A percentile compares a stretch with the other conserved stretches of the same genome.
These are phyloP conservation scores for Trichoderma sp. DNA, from an alignment of 2,329 filamentous ascomycete genomes.

Conservation along the genomic window DNA sequence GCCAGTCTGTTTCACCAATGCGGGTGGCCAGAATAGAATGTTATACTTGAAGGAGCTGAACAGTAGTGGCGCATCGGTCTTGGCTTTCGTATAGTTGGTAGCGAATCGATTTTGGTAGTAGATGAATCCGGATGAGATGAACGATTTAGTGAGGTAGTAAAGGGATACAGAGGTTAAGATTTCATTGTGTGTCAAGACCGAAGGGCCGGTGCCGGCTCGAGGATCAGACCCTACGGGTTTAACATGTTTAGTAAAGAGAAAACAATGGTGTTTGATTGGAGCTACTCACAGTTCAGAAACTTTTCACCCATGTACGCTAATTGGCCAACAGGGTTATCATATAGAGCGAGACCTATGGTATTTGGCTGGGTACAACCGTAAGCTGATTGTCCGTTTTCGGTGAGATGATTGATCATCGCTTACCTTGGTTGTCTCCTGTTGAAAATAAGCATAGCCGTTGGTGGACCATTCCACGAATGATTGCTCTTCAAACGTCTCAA, in stretches of 20 bases:
- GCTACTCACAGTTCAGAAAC: conserved; percentile 24
- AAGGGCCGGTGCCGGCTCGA: conserved; percentile 22
- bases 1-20: conserved; percentile 20
- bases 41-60: conserved; percentile 26
- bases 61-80: conserved; percentile 23
- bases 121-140: conserved; percentile 25
- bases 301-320: conserved; percentile 46
- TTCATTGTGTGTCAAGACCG: conserved; percentile 24
- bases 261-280: background rate
- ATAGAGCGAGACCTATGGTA: conserved; percentile 41
- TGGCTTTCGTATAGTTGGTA: conserved; percentile 19
- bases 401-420: background rate
- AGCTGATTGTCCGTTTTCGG: background rate
- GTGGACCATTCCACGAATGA: conserved; percentile 6
- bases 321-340: conserved; percentile 44
- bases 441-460: conserved; percentile 22
- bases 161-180: conserved; percentile 26
- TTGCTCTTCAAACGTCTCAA: conserved; percentile 15
- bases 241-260: background rate
- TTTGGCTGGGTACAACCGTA: conserved; percentile 31
- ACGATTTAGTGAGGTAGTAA: conserved; percentile 29
- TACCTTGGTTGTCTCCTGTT: conserved; percentile 18
- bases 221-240: conserved; percentile 19
- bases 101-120: conserved; percentile 24
- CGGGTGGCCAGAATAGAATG: conserved; percentile 22